phyloP scores from a whole-genome alignment of 2,329 filamentous ascomycete species.

The Xylaria sp. region DNA sequence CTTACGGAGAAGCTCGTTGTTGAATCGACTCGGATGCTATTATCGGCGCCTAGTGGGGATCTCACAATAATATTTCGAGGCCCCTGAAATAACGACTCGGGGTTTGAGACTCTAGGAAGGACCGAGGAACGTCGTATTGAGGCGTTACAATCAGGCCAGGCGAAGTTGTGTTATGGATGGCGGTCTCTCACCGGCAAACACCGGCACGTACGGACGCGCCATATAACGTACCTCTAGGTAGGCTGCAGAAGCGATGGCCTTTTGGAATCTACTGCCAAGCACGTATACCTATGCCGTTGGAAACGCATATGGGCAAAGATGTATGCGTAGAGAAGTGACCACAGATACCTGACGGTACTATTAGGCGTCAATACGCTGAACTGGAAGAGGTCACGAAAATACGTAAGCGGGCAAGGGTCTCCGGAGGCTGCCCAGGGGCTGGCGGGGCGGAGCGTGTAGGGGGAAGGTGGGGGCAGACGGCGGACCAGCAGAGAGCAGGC shows the following conservation, averaged over 20 bases:
- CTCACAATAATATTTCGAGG: neutral
- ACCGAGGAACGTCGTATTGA: neutral
- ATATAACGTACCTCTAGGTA: neutral
- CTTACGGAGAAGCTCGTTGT: no score
- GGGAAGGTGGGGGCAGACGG: neutral
- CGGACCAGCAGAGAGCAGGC: no score
- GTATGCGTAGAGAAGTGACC: neutral
- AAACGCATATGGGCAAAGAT: no score
- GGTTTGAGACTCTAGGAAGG: neutral
- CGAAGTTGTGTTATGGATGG: neutral
- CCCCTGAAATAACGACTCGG: neutral
- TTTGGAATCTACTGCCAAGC: neutral
- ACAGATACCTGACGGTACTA: neutral
- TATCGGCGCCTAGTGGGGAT: neutral
- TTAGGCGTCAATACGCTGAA: neutral
- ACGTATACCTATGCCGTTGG: no score
- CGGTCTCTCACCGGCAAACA: neutral
- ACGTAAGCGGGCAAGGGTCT: neutral
- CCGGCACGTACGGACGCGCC: neutral
- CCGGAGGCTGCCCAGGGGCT: neutral
- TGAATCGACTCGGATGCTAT: neutral
- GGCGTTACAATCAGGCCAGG: neutral
- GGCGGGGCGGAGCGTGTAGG: neutral
- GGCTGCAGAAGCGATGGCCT: neutral
- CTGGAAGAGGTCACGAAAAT: neutral